Conservation (phyloP, 2,329 filamentous ascomycete species). For the Aspergillus hortae region DNA sequence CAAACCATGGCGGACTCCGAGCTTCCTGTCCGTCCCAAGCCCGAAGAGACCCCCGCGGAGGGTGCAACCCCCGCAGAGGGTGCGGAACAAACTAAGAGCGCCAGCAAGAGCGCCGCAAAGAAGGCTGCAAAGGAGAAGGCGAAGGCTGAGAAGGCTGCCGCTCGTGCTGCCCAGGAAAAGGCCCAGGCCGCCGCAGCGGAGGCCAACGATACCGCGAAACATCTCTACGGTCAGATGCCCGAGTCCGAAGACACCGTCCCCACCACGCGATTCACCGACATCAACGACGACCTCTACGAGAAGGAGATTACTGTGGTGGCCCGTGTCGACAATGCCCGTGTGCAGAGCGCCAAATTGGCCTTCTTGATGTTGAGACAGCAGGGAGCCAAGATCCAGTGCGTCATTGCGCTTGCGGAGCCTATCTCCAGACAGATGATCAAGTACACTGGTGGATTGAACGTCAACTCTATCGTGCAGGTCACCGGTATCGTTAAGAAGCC, state of each 20-base stretch:
- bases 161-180: conserved; percentile 70
- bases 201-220: conserved; percentile 58
- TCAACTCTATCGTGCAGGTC: conserved; percentile 78
- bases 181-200: conserved; percentile 63
- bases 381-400: conserved; percentile 77
- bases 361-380: conserved; percentile 83
- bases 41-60: conserved; percentile 30
- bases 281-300: conserved; percentile 61
- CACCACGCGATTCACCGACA: conserved; percentile 55
- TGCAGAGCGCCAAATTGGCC: conserved; percentile 85
- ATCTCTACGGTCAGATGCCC: conserved; percentile 73
- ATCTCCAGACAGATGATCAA: conserved; percentile 91
- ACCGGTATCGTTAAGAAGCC: conserved; percentile 79
- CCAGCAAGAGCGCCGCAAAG: conserved; percentile 76
- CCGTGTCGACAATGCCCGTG: conserved; percentile 81
- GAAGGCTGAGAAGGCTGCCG: conserved; percentile 73
- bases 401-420: conserved; percentile 61
- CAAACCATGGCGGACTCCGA: conserved; percentile 36
- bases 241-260: conserved; percentile 57
- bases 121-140: conserved; percentile 89
- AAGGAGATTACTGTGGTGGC: conserved; percentile 73
- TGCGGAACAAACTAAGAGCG: conserved; percentile 25
- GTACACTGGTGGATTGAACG: conserved; percentile 70
- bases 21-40: conserved; percentile 39
- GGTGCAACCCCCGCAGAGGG: conserved; percentile 34